Base-by-base conservation (phyloP, 495 filamentous ascomycete species). In the Apiosordaria backusii region DNA sequence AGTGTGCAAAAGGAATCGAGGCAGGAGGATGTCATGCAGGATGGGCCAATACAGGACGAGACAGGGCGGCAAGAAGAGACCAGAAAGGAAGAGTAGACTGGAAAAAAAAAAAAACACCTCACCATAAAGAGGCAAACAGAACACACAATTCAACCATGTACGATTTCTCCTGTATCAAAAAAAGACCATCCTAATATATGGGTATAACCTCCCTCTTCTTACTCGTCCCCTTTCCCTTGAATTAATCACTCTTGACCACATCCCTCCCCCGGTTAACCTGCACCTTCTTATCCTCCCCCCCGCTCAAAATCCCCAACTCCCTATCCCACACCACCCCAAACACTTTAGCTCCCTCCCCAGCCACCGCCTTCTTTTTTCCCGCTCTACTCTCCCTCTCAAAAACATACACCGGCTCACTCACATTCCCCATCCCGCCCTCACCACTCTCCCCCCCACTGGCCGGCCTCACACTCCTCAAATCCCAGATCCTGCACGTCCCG, bases 401-500 rank as follows among this genome's bases (percentile, higher is more conserved):
- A 19, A 88, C 84, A 77, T 94, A 95, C 19, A 95, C 88, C 67
- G 88, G 86, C 77, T 96, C 88, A 64, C 91, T 87, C 22, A 96
- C 88, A 72, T 83, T 79, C 29, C 89, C 84, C 59, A 80, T 71
- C n/a, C 80, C 77, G 29, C 79, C 82, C 65, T 82, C 83, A 63
- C 81, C 79, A 53, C 85, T 83, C 66, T 82, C 83, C 64, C 81
- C 80, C 55, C 85, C 83, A 67, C 88, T 89, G 62, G 86, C 90
- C 1, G 81, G 84, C 70, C 87, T 87, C 67, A 85, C 86, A 61
- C 85, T 86, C 35, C 95, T 83, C 67, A 97, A 85, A 82, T 99
- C 95, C 95, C 95, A 99, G 45, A 97, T 84, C 50, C 92, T 84
- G 75, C 89, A 92, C 10, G 92, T 96, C 3, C 95, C 93, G 77